These are phyloP conservation scores for Aureococcus anophagefferens DNA, from an alignment of 108 stramenopile genomes.

Conservation along the genomic window DNA sequence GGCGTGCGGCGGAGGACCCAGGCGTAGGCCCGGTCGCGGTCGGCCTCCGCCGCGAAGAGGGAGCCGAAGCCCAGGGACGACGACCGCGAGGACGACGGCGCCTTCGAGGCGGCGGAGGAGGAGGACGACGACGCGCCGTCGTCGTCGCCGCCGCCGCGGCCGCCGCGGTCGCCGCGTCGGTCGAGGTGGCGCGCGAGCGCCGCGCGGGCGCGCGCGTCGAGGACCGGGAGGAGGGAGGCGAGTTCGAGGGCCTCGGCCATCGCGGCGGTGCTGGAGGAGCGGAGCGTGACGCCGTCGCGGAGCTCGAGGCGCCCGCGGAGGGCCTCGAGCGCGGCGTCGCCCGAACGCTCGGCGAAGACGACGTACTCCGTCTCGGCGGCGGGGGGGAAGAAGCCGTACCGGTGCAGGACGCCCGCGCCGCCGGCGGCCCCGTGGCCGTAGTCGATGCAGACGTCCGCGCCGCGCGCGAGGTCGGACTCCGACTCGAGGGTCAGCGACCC, in stretches of 20 bases:
- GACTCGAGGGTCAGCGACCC: background rate
- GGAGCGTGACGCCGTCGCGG: background rate
- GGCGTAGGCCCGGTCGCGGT: background rate
- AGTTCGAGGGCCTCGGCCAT: background rate
- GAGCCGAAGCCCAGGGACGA: background rate
- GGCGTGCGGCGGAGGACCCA: background rate
- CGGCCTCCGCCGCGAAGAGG: background rate
- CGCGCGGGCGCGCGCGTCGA: background rate
- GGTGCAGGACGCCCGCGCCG: background rate
- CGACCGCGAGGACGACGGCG: background rate
- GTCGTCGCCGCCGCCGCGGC: background rate
- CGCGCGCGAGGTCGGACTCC: background rate
- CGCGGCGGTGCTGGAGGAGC: background rate
- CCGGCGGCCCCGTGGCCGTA: background rate
- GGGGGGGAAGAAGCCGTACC: background rate
- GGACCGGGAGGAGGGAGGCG: background rate
- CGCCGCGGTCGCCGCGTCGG: too few relatives aligned
- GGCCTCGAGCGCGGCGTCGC: too few relatives aligned
- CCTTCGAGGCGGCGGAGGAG: too few relatives aligned
- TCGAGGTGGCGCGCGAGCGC: background rate
- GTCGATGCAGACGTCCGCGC: background rate
- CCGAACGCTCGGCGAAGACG: too few relatives aligned
- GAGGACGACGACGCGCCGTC: slow-evolving; percentile 4
- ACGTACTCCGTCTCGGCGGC: too few relatives aligned
- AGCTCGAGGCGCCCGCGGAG: background rate